Percentiles rank a stretch among this genome's conserved stretches.
Conservation (phyloP, 2,329 filamentous ascomycete genomes). For the Pezicula rhizophila region DNA sequence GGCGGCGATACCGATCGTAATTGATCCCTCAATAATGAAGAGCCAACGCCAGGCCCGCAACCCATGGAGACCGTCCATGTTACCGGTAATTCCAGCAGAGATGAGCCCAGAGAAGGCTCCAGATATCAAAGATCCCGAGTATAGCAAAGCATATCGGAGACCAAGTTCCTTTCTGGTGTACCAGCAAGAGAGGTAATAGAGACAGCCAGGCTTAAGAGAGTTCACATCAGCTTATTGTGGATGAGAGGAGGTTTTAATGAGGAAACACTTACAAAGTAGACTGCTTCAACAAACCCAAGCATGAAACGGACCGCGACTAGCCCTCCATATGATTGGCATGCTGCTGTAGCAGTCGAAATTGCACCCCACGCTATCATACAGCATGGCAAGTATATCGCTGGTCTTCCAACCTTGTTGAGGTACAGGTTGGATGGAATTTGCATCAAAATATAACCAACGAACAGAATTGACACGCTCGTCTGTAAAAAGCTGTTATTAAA, state of each 20-base stretch:
- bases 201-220: conserved; percentile 22
- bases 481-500: conserved; percentile 14
- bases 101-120: conserved; percentile 44
- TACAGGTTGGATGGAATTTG: conserved; percentile 29
- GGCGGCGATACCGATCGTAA: conserved; percentile 33
- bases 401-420: conserved; percentile 18
- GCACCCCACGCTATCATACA: conserved; percentile 27
- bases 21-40: conserved; percentile 37
- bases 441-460: conserved; percentile 39
- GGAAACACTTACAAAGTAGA: conserved; percentile 10
- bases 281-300: conserved; percentile 18
- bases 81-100: conserved; percentile 39
- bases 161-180: conserved; percentile 34
- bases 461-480: conserved; percentile 37
- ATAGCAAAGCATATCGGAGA: conserved; percentile 29
- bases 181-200: conserved; percentile 33
- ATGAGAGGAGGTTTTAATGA: not conserved
- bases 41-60: conserved; percentile 46
- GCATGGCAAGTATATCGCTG: conserved; percentile 24
- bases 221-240: not conserved
- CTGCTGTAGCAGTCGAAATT: conserved; percentile 29
- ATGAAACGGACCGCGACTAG: conserved; percentile 31
- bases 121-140: conserved; percentile 29
- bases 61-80: conserved; percentile 39
- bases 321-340: conserved; percentile 27